Percentiles rank a stretch among this genome's conserved stretches.
Evolutionary conservation across 2,329 filamentous ascomycete species (phyloP).

Genomic region (Calonectria leucothoes): DNA sequence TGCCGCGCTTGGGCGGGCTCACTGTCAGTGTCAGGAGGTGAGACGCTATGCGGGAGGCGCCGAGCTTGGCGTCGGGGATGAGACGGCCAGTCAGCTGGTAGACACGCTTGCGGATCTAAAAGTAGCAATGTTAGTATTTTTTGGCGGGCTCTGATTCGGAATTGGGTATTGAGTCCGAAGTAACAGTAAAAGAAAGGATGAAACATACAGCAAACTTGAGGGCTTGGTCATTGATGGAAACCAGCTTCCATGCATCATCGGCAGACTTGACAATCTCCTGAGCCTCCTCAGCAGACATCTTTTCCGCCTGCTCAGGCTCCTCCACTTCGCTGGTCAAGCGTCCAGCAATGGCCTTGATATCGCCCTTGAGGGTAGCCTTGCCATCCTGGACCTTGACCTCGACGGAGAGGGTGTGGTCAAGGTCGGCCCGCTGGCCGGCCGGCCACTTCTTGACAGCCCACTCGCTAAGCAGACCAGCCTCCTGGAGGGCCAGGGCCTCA

Average conservation of each 20-base stretch:
- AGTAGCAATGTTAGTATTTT: constrained; percentile 25
- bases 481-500: constrained; percentile 60
- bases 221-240: constrained; percentile 68
- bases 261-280: constrained; percentile 56
- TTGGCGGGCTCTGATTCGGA: too few species aligned
- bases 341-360: constrained; percentile 48
- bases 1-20: constrained; percentile 65
- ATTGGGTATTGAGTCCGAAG: neutral
- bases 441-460: constrained; percentile 50
- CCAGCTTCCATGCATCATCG: constrained; percentile 67
- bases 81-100: constrained; percentile 84
- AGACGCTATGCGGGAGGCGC: constrained; percentile 63
- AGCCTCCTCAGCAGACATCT: constrained; percentile 53
- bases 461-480: constrained; percentile 43
- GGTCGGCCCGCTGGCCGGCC: constrained; percentile 45
- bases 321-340: constrained; percentile 46
- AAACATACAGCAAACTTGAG: constrained; percentile 80
- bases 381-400: constrained; percentile 55
- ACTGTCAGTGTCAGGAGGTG: constrained; percentile 66
- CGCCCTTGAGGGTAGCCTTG: constrained; percentile 52
- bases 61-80: constrained; percentile 77
- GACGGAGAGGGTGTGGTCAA: constrained; percentile 49
- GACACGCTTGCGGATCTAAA: constrained; percentile 83
- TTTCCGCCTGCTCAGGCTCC: constrained; percentile 37
- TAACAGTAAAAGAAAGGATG: neutral